phyloP scores from a whole-genome alignment of 1,284 basidiomycete genomes.

The Vanrija pseudolonga region DNA sequence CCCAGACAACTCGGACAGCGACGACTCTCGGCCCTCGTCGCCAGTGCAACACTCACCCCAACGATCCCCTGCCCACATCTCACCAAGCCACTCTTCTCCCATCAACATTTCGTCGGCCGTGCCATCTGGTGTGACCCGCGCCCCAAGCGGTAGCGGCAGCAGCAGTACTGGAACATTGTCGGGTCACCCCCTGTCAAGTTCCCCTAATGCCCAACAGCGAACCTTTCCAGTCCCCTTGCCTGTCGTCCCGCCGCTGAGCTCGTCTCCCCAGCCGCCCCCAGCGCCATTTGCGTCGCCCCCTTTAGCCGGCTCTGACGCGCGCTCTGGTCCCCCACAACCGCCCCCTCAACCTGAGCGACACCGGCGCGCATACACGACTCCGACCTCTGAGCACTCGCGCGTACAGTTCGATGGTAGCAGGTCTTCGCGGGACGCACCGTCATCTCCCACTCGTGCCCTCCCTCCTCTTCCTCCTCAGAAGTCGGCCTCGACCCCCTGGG shows the following conservation, averaged over 20 bases:
- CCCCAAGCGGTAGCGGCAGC: no score
- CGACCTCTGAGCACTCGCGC: slow-evolving; percentile 4
- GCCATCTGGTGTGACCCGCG: background rate
- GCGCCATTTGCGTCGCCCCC: no score
- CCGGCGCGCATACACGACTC: slow-evolving; percentile 37
- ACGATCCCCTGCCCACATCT: background rate
- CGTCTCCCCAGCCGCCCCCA: slow-evolving; percentile 16
- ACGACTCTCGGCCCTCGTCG: slow-evolving; percentile 9
- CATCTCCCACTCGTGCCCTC: slow-evolving; percentile 33
- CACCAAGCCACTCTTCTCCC: background rate
- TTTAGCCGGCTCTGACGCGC: no score
- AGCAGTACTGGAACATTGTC: no score
- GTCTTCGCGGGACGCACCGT: slow-evolving; percentile 8
- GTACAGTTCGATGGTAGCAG: background rate
- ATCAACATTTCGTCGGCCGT: background rate
- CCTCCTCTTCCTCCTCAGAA: slow-evolving; percentile 30
- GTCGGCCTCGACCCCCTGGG: slow-evolving; percentile 5
- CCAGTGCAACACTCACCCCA: background rate
- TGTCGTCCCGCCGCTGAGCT: background rate
- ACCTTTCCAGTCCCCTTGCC: background rate
- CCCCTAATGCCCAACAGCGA: no score
- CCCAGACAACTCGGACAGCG: slow-evolving; percentile 44
- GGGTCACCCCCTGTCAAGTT: no score
- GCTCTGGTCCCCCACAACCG: slow-evolving; percentile 26
- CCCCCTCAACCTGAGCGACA: slow-evolving; percentile 45